Percentiles rank a stretch among this genome's conserved stretches.
phyloP scores from a whole-genome alignment of 345 rosid genomes.

The Nephelium lappaceum region DNA sequence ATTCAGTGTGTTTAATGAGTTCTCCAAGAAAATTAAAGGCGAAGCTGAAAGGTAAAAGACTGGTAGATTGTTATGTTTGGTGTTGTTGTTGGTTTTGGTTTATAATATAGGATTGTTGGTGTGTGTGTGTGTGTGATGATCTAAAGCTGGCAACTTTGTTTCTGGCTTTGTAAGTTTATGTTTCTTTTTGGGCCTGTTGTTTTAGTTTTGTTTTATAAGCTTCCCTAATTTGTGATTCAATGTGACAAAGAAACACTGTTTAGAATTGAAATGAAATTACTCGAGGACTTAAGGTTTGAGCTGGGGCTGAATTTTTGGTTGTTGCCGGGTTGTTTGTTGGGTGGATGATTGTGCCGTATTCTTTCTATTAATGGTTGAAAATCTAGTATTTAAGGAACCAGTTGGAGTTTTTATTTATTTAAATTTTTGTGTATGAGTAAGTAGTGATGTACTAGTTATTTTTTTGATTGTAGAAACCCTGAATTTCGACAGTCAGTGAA shows the following conservation, averaged over 20 bases:
- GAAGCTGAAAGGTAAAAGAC: slow-evolving; percentile 58
- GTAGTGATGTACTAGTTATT: neutral
- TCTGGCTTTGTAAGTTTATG: too few relatives aligned
- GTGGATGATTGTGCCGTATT: neutral
- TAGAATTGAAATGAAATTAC: neutral
- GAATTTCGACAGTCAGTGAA: slow-evolving; percentile 78
- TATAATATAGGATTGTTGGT: neutral
- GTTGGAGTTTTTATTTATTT: neutral
- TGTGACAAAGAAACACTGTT: neutral
- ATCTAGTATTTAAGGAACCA: neutral
- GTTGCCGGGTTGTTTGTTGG: neutral
- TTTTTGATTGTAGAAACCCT: slow-evolving; percentile 53
- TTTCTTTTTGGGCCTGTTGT: neutral
- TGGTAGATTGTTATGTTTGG: neutral
- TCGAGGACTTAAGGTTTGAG: neutral
- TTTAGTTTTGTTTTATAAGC: neutral
- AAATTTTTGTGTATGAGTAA: neutral
- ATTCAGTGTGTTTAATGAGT: slow-evolving; percentile 79
- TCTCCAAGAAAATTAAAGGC: slow-evolving; percentile 75
- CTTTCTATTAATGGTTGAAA: neutral
- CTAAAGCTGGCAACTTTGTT: neutral
- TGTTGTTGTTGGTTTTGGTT: neutral
- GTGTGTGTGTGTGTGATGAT: too few relatives aligned
- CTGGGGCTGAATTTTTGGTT: neutral
- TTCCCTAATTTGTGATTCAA: neutral